phyloP scores from a whole-genome alignment of 2,329 filamentous ascomycete species.

The Lecanicillium sp. region DNA sequence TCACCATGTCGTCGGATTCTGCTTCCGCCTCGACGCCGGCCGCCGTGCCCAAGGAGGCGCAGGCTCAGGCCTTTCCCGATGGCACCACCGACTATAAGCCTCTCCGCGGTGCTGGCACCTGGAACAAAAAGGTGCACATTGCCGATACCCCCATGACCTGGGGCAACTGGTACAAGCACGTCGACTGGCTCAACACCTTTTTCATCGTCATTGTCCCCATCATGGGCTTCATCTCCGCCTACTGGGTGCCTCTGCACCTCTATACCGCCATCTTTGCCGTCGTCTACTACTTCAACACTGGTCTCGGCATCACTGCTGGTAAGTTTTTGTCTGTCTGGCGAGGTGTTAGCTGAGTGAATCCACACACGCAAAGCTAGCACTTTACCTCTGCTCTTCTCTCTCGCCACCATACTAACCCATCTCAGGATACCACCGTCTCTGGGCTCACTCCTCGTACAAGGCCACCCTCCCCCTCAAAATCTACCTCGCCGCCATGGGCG shows the following conservation, averaged over 20 bases:
- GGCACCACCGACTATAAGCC: conserved; percentile 50
- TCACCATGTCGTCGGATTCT: conserved; percentile 6
- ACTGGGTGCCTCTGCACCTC: conserved; percentile 67
- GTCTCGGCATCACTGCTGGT: conserved; percentile 74
- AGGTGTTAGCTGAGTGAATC: too few relatives aligned
- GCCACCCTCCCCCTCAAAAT: conserved; percentile 69
- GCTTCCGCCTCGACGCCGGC: conserved; percentile 2
- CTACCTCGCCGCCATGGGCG: conserved; percentile 74
- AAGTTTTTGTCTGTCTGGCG: conserved; percentile 21
- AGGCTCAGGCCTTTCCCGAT: conserved; percentile 38
- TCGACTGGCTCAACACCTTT: conserved; percentile 86
- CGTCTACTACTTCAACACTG: conserved; percentile 75
- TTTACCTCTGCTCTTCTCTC: too few relatives aligned
- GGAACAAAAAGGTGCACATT: conserved; percentile 72
- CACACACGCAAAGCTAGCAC: too few relatives aligned
- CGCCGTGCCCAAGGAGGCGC: conserved; percentile 25
- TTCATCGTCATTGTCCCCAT: conserved; percentile 75
- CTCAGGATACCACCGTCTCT: conserved; percentile 55
- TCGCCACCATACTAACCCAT: conserved; percentile 3
- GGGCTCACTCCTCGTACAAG: conserved; percentile 81
- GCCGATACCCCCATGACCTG: conserved; percentile 73
- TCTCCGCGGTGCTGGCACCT: conserved; percentile 35
- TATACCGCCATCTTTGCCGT: conserved; percentile 70
- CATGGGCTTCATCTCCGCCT: conserved; percentile 62
- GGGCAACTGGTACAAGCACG: conserved; percentile 82